Percentiles rank a stretch among this genome's conserved stretches.
Evolutionary conservation across 2,329 filamentous ascomycete genomes (phyloP).

Genomic region (Aspergillus calidoustus): DNA sequence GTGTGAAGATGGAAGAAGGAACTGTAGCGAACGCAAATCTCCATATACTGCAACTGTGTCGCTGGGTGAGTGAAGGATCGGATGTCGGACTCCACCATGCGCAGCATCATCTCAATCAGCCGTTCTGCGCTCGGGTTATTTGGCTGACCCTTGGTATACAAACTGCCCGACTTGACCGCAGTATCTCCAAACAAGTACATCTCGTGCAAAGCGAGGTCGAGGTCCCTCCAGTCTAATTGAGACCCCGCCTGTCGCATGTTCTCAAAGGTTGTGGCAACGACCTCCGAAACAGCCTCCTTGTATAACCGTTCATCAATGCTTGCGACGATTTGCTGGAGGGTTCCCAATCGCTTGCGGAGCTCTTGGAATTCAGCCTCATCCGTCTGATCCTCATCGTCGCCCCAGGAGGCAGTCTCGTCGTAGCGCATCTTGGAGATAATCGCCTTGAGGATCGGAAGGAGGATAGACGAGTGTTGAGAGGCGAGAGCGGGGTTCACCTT

Average conservation of each 20-base stretch:
- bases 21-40: constrained; percentile 93
- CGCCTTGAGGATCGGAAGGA: constrained; percentile 85
- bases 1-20: constrained; percentile 87
- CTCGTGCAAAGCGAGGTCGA: constrained; percentile 91
- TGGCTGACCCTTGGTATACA: constrained; percentile 84
- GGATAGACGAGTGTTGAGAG: constrained; percentile 75
- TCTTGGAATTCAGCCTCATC: constrained; percentile 98
- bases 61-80: constrained; percentile 86
- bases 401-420: constrained; percentile 92
- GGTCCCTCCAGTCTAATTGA: constrained; percentile 88
- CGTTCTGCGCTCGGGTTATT: constrained; percentile 78
- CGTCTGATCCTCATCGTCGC: constrained; percentile 89
- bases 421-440: constrained; percentile 97
- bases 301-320: constrained; percentile 87
- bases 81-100: constrained; percentile 92
- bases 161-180: constrained; percentile 81
- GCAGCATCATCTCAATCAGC: constrained; percentile 88
- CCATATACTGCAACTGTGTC: constrained; percentile 96
- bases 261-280: constrained; percentile 87
- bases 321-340: constrained; percentile 90
- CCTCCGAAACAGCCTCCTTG: constrained; percentile 81
- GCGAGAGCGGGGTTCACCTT: constrained; percentile 67
- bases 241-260: constrained; percentile 74
- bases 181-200: constrained; percentile 96
- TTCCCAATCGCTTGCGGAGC: constrained; percentile 83